phyloP scores from a whole-genome alignment of 371 early-diverging fungal genomes.

The Nematocida minor region DNA sequence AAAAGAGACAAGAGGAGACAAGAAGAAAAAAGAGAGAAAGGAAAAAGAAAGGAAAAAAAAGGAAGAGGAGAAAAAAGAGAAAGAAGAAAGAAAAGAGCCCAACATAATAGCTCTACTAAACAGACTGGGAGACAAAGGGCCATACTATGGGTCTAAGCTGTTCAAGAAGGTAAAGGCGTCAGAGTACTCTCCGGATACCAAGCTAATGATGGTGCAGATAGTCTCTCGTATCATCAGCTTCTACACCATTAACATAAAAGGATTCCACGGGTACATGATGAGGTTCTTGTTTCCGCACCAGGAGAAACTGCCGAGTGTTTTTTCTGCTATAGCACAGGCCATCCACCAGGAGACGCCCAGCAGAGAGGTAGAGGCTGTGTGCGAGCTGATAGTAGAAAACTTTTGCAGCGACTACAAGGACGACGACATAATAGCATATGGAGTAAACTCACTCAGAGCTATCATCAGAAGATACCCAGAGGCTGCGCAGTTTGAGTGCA shows the following conservation, averaged over 20 bases:
- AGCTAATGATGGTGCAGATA: slow-evolving; percentile 47
- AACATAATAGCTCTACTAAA: slow-evolving; percentile 53
- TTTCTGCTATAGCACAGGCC: slow-evolving; percentile 31
- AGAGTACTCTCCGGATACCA: slow-evolving; percentile 18
- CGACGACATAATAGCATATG: slow-evolving; percentile 60
- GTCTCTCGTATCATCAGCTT: slow-evolving; percentile 52
- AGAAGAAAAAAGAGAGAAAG: slow-evolving; percentile 35
- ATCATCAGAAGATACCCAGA: slow-evolving; percentile 47
- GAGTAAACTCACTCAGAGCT: slow-evolving; percentile 54
- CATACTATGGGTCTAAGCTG: slow-evolving; percentile 17
- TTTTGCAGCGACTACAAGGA: slow-evolving; percentile 59
- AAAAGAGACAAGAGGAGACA: slow-evolving; percentile 38
- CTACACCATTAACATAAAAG: slow-evolving; percentile 52
- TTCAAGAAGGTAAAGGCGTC: slow-evolving; percentile 28
- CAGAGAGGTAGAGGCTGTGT: slow-evolving; percentile 45
- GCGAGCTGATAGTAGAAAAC: slow-evolving; percentile 42
- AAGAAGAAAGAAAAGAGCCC: slow-evolving; percentile 43
- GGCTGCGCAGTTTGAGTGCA: slow-evolving; percentile 10
- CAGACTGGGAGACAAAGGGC: slow-evolving; percentile 20
- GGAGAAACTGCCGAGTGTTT: slow-evolving; percentile 45
- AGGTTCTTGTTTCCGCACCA: slow-evolving; percentile 43
- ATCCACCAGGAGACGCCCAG: slow-evolving; percentile 23
- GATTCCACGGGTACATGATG: slow-evolving; percentile 52
- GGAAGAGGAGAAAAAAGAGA: slow-evolving; percentile 50
- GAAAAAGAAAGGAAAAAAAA: slow-evolving; percentile 42